phyloP scores from a whole-genome alignment of 768 basidiomycete genomes.

The Clavulina sp. region DNA sequence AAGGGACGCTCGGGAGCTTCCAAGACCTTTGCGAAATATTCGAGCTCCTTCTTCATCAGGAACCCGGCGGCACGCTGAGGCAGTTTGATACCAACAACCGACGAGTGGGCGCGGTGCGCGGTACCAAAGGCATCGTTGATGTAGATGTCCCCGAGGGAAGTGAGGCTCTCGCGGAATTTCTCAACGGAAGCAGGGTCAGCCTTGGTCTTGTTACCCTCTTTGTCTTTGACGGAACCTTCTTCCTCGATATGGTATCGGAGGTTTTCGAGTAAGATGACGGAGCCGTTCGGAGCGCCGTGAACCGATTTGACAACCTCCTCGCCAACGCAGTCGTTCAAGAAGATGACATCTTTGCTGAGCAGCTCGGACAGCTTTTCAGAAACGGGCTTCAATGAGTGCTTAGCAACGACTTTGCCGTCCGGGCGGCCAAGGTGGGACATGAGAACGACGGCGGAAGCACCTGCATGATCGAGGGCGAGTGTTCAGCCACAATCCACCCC shows the following conservation, averaged over 20 bases:
- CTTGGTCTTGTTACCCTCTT: conserved; percentile 88
- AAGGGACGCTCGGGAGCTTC: conserved; percentile 90
- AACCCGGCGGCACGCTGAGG: conserved; percentile 87
- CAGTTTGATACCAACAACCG: conserved; percentile 93
- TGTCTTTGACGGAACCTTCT: conserved; percentile 86
- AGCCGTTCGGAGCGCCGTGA: conserved; percentile 41
- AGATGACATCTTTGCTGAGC: conserved; percentile 55
- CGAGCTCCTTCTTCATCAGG: conserved; percentile 96
- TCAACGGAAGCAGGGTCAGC: conserved; percentile 68
- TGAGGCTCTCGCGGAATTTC: conserved; percentile 75
- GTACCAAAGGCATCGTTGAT: conserved; percentile 99
- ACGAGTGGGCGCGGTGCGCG: conserved; percentile 94
- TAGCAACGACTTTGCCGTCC: conserved; percentile 74
- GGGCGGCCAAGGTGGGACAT: conserved; percentile 99
- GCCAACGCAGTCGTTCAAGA: conserved; percentile 75
- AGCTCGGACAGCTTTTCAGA: conserved; percentile 61
- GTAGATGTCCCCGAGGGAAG: conserved; percentile 86
- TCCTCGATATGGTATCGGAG: conserved; percentile 97
- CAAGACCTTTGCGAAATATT: conserved; percentile 95
- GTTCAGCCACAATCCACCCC: conserved; percentile 2
- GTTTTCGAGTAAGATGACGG: conserved; percentile 87
- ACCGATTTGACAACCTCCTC: conserved; percentile 68
- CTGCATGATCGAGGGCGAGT: conserved; percentile 23
- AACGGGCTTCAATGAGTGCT: conserved; percentile 83
- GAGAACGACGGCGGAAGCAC: conserved; percentile 66